Evolutionary conservation across 2,329 filamentous ascomycete genomes (phyloP), one percentile per base, ranked within the genome.

Genomic region (Chrysoporthe puriensis): DNA sequence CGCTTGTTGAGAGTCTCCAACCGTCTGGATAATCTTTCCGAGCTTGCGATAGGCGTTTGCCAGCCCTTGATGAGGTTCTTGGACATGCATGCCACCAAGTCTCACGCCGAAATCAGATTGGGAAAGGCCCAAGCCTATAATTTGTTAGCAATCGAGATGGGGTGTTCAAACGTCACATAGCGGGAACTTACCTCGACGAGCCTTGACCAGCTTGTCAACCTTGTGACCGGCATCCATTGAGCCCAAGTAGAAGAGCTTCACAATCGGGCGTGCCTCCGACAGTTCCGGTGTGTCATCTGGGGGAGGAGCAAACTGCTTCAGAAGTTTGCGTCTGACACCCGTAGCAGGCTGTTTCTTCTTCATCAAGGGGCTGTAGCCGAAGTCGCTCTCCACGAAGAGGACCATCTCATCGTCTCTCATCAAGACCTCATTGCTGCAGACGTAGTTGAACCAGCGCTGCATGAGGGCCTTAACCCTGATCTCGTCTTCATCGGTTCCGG

Each of bases 171-270:
- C 1, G 32, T 11, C 36, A 56, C 14, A 62, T n/a, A 34, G 56
- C 52, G 46, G 16, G 42, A 11, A 77, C 82, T 72, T 87, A 97
- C 95, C 93, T 89, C 94, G 88, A 76, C 96, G 87, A 69, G 91
- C 89, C 81, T 97, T 98, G 72, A 99, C 96, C 44, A 98, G 87
- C 76, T 91, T 93, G 76, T 99, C 96, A 43, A 99, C 89, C 80
- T 97, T 98, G 80, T 99, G 96, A 56, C 94, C 93, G n/a, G 93
- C 89, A 77, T 98, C 96, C 93, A 99, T 97, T 7, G 93, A 91
- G 26, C 93, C 93, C 32, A 99, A 84, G 76, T 99, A 99, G 77
- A 99, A 98, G 60, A 94, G 86, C 82, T 99, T 99, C 48, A 98
- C 96, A 56, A 93, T 85, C 0, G 96, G 96, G 64, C 96, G 88